phyloP scores from a whole-genome alignment of 768 basidiomycete species.

The Psilocybe cubensis region DNA sequence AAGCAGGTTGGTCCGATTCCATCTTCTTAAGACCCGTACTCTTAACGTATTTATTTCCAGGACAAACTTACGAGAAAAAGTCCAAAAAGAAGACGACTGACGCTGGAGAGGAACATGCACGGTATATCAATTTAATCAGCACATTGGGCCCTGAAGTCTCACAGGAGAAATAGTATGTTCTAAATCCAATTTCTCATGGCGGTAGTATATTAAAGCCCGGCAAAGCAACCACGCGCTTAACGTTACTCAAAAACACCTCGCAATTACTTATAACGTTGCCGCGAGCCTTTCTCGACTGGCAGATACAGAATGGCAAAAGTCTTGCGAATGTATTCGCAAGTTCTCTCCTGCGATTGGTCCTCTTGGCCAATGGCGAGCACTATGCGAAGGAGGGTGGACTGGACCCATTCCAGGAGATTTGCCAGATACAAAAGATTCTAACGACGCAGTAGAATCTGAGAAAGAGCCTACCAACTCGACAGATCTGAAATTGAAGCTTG shows the following conservation, averaged over 20 bases:
- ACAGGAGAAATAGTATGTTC: conserved; percentile 75
- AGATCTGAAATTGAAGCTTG: conserved; percentile 16
- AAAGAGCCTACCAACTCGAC: conserved; percentile 6
- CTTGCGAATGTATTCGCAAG: conserved; percentile 73
- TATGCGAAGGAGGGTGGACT: conserved; percentile 79
- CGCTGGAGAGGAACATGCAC: conserved; percentile 72
- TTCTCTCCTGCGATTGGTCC: conserved; percentile 68
- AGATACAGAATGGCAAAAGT: conserved; percentile 76
- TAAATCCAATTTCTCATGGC: neutral
- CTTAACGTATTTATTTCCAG: conserved; percentile 36
- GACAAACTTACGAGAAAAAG: conserved; percentile 79
- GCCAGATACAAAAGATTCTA: conserved; percentile 28
- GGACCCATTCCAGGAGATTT: conserved; percentile 53
- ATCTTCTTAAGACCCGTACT: neutral
- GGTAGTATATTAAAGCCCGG: neutral
- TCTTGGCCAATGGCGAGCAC: conserved; percentile 72
- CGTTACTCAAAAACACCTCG: conserved; percentile 63
- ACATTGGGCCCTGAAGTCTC: conserved; percentile 77
- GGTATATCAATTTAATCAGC: conserved; percentile 76
- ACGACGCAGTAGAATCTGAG: neutral
- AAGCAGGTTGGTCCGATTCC: conserved; percentile 54
- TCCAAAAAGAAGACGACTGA: conserved; percentile 73
- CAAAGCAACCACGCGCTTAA: conserved; percentile 68
- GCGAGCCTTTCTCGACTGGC: conserved; percentile 71
- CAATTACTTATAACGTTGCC: conserved; percentile 63